Evolutionary conservation across 768 basidiomycete species (phyloP).

Genomic region (Podaxis pistillaris): DNA sequence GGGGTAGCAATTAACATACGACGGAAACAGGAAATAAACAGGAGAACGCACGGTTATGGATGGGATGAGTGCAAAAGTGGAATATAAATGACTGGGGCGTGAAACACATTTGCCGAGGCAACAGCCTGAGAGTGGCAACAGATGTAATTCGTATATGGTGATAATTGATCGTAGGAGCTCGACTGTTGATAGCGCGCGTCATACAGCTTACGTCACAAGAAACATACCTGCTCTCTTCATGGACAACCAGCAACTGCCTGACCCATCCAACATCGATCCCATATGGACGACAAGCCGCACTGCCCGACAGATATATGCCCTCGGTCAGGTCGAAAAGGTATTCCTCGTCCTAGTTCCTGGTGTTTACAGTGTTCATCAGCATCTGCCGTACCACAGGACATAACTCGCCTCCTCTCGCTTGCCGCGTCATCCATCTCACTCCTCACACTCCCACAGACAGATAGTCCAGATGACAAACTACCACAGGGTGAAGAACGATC

Average conservation of each 20-base stretch:
- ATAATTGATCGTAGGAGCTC: background rate
- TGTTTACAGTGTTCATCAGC: background rate
- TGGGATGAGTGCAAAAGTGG: background rate
- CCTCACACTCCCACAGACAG: conserved; percentile 81
- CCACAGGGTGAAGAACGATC: conserved; percentile 83
- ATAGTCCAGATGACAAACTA: conserved; percentile 60
- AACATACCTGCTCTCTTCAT: conserved; percentile 23
- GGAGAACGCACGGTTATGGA: background rate
- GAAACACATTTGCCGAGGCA: conserved; percentile 2
- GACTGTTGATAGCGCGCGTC: background rate
- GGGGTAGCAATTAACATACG: background rate
- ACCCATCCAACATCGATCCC: conserved; percentile 59
- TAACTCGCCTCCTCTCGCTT: conserved; percentile 69
- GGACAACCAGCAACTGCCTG: conserved; percentile 29
- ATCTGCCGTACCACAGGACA: conserved; percentile 50
- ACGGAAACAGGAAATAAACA: background rate
- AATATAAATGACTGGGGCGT: conserved; percentile 1
- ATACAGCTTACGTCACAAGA: conserved; percentile 8
- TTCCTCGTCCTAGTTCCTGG: background rate
- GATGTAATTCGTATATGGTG: background rate
- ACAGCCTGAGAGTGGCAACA: background rate
- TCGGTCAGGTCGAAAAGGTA: conserved; percentile 79
- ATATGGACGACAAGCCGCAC: conserved; percentile 83
- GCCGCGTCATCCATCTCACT: conserved; percentile 79
- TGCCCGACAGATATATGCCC: conserved; percentile 76